Conservation (phyloP, 1,139 yeast genomes). For the Ogataea hybrid region DNA sequence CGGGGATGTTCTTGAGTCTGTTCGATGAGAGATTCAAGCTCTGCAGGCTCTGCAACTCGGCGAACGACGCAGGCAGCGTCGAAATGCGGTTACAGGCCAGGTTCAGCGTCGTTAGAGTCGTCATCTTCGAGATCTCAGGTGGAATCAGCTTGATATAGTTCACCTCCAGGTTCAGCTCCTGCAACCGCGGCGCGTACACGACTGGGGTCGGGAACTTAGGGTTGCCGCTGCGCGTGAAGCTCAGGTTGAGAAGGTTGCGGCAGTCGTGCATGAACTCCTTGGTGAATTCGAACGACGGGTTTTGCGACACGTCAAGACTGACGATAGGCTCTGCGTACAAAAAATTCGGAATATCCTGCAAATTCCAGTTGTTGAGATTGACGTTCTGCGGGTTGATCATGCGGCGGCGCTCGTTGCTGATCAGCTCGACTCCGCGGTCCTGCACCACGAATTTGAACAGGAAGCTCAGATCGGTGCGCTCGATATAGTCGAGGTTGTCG, state of each 20-base stretch:
- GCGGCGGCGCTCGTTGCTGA: constrained; percentile 61
- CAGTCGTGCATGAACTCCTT: constrained; percentile 85
- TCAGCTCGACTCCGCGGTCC: constrained; percentile 57
- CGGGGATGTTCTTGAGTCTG: constrained; percentile 66
- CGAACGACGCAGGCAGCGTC: constrained; percentile 61
- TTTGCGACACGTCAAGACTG: constrained; percentile 78
- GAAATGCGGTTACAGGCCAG: constrained; percentile 73
- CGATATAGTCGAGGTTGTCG: constrained; percentile 75
- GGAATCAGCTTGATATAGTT: constrained; percentile 70
- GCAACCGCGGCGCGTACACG: constrained; percentile 64
- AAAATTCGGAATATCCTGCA: constrained; percentile 82
- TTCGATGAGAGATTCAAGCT: constrained; percentile 79
- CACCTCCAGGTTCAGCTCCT: constrained; percentile 75
- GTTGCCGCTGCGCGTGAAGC: constrained; percentile 72
- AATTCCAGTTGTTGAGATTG: constrained; percentile 67
- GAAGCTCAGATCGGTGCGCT: constrained; percentile 84
- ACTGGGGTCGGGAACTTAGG: constrained; percentile 72
- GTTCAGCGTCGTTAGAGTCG: constrained; percentile 53
- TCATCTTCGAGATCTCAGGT: constrained; percentile 49
- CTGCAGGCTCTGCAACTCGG: constrained; percentile 53
- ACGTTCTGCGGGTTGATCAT: constrained; percentile 73
- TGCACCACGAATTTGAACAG: constrained; percentile 83
- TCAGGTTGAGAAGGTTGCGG: constrained; percentile 61
- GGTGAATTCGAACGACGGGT: constrained; percentile 83
- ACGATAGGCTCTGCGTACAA: constrained; percentile 83